These are phyloP conservation scores for Leucosporidium creatinivorum DNA, from an alignment of 768 basidiomycete species.

Conservation along the genomic window DNA sequence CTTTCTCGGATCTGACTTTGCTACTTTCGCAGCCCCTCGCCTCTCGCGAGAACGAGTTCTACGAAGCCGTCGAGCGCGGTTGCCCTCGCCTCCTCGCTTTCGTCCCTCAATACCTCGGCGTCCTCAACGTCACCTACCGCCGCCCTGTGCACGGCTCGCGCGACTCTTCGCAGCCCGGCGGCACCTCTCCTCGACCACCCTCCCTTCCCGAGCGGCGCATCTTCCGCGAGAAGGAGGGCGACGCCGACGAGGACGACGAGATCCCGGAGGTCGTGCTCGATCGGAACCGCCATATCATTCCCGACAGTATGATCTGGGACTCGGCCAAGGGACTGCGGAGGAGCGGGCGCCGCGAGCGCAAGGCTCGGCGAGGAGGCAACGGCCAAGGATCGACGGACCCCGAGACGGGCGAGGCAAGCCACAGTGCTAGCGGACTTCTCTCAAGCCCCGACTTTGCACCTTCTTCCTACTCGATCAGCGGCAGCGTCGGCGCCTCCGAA, in stretches of 20 bases:
- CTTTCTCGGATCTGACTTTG: no score
- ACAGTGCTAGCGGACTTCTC: not conserved
- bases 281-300: constrained; percentile 90
- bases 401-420: constrained; percentile 9
- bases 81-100: constrained; percentile 86
- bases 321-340: constrained; percentile 35
- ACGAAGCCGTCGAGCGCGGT: constrained; percentile 90
- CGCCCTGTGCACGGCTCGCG: constrained; percentile 43
- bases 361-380: constrained; percentile 1
- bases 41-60: constrained; percentile 93
- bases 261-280: constrained; percentile 91
- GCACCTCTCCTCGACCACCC: constrained; percentile 18
- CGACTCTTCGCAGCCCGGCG: constrained; percentile 16
- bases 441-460: constrained; percentile 31
- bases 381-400: constrained; percentile 15
- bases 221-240: constrained; percentile 38
- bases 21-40: constrained; percentile 89
- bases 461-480: constrained; percentile 21
- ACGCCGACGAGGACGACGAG: constrained; percentile 52
- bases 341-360: constrained; percentile 6
- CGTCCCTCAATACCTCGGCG: constrained; percentile 96
- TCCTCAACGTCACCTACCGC: constrained; percentile 96
- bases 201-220: constrained; percentile 20
- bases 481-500: constrained; percentile 8
- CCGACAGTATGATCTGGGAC: constrained; percentile 69